These are phyloP conservation scores for Aspergillus sp. DNA, from an alignment of 2,329 filamentous ascomycete genomes.

Conservation along the genomic window DNA sequence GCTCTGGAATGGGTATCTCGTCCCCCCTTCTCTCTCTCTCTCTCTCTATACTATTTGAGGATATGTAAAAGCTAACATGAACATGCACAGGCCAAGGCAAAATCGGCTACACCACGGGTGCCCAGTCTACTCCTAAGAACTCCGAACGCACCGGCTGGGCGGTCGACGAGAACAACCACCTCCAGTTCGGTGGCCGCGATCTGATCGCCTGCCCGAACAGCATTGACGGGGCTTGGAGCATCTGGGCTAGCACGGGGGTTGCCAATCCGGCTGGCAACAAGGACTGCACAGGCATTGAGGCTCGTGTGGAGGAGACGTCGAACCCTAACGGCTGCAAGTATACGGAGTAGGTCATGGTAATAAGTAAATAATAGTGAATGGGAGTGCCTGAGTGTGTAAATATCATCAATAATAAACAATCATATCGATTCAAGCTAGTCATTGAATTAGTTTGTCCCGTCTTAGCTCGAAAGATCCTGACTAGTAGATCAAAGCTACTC, in stretches of 20 bases:
- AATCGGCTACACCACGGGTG: conserved; percentile 46
- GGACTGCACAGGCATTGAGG: conserved; percentile 27
- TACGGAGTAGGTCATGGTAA: conserved; percentile 12
- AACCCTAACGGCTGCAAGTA: conserved; percentile 21
- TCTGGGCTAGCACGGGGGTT: conserved; percentile 22
- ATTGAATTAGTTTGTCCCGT: too few relatives aligned
- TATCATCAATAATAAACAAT: too few relatives aligned
- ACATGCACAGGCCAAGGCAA: conserved; percentile 42
- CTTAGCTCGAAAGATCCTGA: too few relatives aligned
- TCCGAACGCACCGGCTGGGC: conserved; percentile 43
- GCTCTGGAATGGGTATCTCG: conserved; percentile 51
- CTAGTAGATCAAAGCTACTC: too few relatives aligned
- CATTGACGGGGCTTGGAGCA: conserved; percentile 36
- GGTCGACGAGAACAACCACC: conserved; percentile 36
- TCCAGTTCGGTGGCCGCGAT: conserved; percentile 39
- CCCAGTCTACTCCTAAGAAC: conserved; percentile 31
- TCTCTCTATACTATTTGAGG: not conserved
- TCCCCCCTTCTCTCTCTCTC: not conserved
- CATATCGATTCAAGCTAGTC: too few relatives aligned
- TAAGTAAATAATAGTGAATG: too few relatives aligned
- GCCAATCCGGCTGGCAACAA: conserved; percentile 23
- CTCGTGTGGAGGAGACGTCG: conserved; percentile 15
- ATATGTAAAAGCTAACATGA: conserved; percentile 3
- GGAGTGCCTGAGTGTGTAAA: too few relatives aligned
- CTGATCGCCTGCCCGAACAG: conserved; percentile 49